Conservation (phyloP, 2,329 filamentous ascomycete genomes). For the Penicillium polonicum region DNA sequence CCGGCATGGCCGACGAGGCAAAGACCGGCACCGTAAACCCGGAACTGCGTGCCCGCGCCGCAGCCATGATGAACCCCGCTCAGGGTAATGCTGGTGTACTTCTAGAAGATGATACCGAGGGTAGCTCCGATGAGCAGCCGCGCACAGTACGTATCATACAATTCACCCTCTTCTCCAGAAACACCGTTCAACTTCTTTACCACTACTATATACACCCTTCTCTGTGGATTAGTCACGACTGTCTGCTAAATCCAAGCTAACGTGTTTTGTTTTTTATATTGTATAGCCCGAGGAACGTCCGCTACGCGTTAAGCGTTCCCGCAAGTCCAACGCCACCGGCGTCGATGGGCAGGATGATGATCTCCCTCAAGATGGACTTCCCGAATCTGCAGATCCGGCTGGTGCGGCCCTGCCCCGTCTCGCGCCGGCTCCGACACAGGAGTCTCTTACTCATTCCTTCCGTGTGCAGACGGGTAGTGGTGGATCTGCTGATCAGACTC, state of each 20-base stretch:
- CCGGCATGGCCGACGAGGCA: conserved; percentile 43
- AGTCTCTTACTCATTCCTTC: conserved; percentile 41
- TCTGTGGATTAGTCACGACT: not conserved
- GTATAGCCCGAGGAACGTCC: conserved; percentile 48
- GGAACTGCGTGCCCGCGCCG: conserved; percentile 39
- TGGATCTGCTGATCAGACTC: conserved; percentile 27
- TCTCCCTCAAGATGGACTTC: conserved; percentile 19
- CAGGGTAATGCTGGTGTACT: conserved; percentile 11
- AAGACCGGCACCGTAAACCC: conserved; percentile 32
- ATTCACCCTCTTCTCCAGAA: too few species aligned
- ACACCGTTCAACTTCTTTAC: too few species aligned
- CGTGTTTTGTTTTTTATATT: not conserved
- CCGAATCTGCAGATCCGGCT: conserved; percentile 20
- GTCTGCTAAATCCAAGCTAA: not conserved
- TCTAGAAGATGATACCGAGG: conserved; percentile 45
- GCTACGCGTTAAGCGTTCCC: conserved; percentile 45
- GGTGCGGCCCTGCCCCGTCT: conserved; percentile 35
- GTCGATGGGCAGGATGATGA: conserved; percentile 30
- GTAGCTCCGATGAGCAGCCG: conserved; percentile 46
- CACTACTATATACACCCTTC: not conserved
- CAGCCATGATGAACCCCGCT: conserved; percentile 32
- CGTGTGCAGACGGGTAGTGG: conserved; percentile 34
- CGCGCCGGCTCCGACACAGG: conserved; percentile 37
- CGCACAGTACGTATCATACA: conserved; percentile 38
- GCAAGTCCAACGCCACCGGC: conserved; percentile 37